Base-by-base conservation (phyloP, 768 basidiomycete genomes). In the Collybiopsis luxurians region DNA sequence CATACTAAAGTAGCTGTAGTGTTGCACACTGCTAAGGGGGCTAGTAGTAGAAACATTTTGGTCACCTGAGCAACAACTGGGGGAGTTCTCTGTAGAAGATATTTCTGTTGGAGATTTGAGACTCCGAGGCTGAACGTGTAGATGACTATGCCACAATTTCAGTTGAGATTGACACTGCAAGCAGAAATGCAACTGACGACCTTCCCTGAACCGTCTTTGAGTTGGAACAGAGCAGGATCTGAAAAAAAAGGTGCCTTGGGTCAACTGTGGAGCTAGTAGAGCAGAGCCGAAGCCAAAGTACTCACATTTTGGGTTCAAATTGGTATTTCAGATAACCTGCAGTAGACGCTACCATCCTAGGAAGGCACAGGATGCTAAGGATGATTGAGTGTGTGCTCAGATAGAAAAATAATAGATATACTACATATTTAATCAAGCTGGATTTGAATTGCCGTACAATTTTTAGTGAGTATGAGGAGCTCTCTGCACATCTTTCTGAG, bases 1-100 rank as follows among this genome's bases (percentile, higher is more conserved):
- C 71, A 49, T 43, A 77, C 79, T 82, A 69, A 81, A 82, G 68
- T 78, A 81, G 53, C 59, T 66, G 66, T 82, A 83, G 61, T 72
- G 74, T 19, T 55, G 57, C 6, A 83, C 79, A 21, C 79, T 78
- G 1, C 75, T 75, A 2, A 75, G 56, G 15, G 79, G 81, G 63
- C 82, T 83, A 0, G 80, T 80, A 10, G 61, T 69, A 2, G 76
- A 51, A 6, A 75, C 78, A 60, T 67, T 59, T 44, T 60, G 53
- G n/a, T 4, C 15, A 0, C 64, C 66, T 21, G 34, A 63, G 63
- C 66, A 67, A 59, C 66, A 66, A 55, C 66, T 67, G 4, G 63
- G 56, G 7, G 59, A 62, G 60, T 63, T 53, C 28, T 11, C 62
- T 61, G 36, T 12, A 0, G 21, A 30, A 59, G 13, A 34, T 34